Conservation (phyloP, 179 eudicot genomes). For the Corrigiola litoralis region DNA sequence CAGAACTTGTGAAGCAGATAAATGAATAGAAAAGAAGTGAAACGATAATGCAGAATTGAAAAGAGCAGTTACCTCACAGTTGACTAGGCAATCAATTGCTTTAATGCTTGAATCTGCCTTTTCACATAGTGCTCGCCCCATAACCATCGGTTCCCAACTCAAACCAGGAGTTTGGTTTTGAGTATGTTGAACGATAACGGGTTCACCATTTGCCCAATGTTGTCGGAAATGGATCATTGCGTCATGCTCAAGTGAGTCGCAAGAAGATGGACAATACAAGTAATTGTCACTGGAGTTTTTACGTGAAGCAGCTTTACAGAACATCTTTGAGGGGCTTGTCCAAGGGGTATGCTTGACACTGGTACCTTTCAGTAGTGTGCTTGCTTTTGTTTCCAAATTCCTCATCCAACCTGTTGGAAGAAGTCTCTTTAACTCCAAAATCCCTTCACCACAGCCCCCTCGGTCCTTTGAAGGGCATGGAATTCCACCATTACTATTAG, state of each 20-base stretch:
- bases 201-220: constrained; percentile 86
- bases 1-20: not conserved
- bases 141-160: constrained; percentile 97
- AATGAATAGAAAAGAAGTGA: not conserved
- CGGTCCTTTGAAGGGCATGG: constrained; percentile 58
- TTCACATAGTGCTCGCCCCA: constrained; percentile 80
- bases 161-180: constrained; percentile 59
- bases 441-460: constrained; percentile 73
- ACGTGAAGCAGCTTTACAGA: constrained; percentile 33
- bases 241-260: constrained; percentile 29
- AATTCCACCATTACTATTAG: constrained; percentile 39
- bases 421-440: constrained; percentile 59
- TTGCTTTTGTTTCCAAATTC: constrained; percentile 41
- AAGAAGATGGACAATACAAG: constrained; percentile 50
- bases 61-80: constrained; percentile 70
- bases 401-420: constrained; percentile 60
- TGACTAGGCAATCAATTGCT: constrained; percentile 79
- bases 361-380: constrained; percentile 18
- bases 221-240: constrained; percentile 40
- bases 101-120: constrained; percentile 40
- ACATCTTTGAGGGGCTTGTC: not conserved
- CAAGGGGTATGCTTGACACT: not conserved
- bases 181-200: constrained; percentile 66
- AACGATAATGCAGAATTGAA: not conserved
- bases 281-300: constrained; percentile 31